Evolutionary conservation across 2,329 filamentous ascomycete species (phyloP).

Genomic region (Aspergillus floridensis): DNA sequence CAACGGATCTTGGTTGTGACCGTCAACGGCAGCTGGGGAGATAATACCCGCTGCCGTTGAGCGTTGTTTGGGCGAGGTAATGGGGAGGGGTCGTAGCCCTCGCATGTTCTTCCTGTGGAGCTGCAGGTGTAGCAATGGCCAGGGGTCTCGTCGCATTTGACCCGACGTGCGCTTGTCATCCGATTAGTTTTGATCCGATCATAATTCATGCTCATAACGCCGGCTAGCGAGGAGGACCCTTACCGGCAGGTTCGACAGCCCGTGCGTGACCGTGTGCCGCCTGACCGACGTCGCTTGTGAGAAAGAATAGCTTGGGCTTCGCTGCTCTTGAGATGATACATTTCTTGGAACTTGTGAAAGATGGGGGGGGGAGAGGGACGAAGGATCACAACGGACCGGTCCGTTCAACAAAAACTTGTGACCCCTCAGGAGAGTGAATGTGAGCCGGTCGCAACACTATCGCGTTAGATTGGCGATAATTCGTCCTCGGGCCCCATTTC

Average conservation of each 20-base stretch:
- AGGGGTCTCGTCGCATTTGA: conserved; percentile 23
- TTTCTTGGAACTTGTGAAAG: background rate
- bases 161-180: background rate
- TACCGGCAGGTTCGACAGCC: conserved; percentile 6
- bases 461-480: background rate
- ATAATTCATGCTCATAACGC: background rate
- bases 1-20: background rate
- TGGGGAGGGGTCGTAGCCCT: conserved; percentile 13
- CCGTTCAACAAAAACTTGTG: background rate
- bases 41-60: background rate
- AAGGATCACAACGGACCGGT: background rate
- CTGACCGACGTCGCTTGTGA: background rate
- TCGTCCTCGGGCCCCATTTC: background rate
- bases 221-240: background rate
- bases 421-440: background rate
- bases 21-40: background rate
- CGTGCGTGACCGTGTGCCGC: background rate
- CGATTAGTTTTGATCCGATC: background rate
- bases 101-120: conserved; percentile 18
- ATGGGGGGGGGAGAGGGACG: background rate
- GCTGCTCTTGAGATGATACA: background rate
- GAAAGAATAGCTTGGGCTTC: background rate
- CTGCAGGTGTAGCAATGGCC: conserved; percentile 16
- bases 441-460: background rate
- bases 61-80: background rate